Evolutionary conservation across 2,329 filamentous ascomycete genomes (phyloP), one percentile per base, ranked within the genome.

Genomic region (Shiraia sp.): DNA sequence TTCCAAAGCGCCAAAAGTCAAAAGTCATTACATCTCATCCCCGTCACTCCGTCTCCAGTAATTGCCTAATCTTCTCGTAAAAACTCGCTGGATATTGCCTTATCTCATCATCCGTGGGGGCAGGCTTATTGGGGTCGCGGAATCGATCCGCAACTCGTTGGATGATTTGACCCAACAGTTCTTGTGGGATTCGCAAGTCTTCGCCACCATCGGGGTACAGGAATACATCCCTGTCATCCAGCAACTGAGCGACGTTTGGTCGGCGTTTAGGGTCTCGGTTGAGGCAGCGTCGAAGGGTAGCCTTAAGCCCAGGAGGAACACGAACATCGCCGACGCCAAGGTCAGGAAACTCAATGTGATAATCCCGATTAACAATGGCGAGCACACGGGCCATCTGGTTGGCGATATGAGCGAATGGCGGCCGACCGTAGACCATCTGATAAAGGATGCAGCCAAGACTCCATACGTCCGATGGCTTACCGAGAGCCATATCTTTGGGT

Each of bases 391-490:
- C 83, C 74, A 95, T 88, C 61, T 86, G 88, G 70, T 92, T 93
- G 44, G 82, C 76, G 55, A 99, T 95, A 65, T 97, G 91, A 10
- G 86, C 90, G 63, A 99, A 99, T 0, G 93, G 93, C 3, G 90
- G 87, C n/a, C 86, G 80, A n/a, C 93, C 93, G 65, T 99, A 99
- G 1, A 92, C 88, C 88, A 99, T 95, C 66, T 97, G 92, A 72
- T 95, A 99, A 10, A 99, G 76, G 47, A 99, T 97, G 65, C 93
- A 99, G 13, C 93, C 93, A 10, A 99, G 73, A 66, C 87, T 92
- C 93, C 93, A 99, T 13, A 99, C 85, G 68, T 99, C 93, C 55
- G 87, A 93, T 6, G 93, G 89, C 63, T 97, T 97, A 45, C 93
- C 95, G 6, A 99, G 78, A 67, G 96, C 96, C 85, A 96, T 93